Percentiles rank a stretch among this genome's conserved stretches.
These are phyloP conservation scores for Cryphonectria parasitica DNA, from an alignment of 2,329 filamentous ascomycete species.

Conservation along the genomic window DNA sequence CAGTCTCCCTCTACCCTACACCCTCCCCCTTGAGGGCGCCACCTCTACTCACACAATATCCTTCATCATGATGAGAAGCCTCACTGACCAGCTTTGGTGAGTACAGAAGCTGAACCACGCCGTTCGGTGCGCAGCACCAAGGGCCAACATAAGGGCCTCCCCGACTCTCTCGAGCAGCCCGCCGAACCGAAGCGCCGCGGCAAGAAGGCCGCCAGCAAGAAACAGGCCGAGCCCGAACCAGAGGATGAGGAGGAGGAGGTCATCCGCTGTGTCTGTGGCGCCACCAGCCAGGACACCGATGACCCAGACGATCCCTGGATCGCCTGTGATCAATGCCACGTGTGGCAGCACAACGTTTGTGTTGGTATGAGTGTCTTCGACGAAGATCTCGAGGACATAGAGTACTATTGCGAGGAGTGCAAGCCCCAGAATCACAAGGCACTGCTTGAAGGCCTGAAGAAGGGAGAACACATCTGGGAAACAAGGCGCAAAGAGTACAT, in stretches of 20 bases:
- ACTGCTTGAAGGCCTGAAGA: slow-evolving; percentile 75
- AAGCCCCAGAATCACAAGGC: slow-evolving; percentile 80
- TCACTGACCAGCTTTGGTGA: slow-evolving; percentile 29
- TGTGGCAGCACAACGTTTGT: slow-evolving; percentile 98
- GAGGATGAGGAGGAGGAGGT: slow-evolving; percentile 67
- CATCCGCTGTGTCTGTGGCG: slow-evolving; percentile 92
- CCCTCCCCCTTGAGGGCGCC: neutral
- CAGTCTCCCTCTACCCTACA: neutral
- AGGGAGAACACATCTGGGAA: slow-evolving; percentile 88
- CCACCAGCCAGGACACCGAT: slow-evolving; percentile 82
- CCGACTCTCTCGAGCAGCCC: slow-evolving; percentile 69
- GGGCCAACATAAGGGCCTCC: slow-evolving; percentile 87
- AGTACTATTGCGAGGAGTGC: slow-evolving; percentile 91
- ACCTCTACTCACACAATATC: neutral
- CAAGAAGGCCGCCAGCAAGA: slow-evolving; percentile 52
- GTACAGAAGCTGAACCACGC: slow-evolving; percentile 70
- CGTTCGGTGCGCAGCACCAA: slow-evolving; percentile 96
- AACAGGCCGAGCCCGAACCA: slow-evolving; percentile 60
- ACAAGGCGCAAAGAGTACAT: slow-evolving; percentile 66
- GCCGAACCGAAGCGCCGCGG: slow-evolving; percentile 57
- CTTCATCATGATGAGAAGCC: neutral
- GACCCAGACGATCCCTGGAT: slow-evolving; percentile 86
- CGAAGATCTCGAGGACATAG: slow-evolving; percentile 74
- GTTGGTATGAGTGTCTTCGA: slow-evolving; percentile 82
- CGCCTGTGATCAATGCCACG: slow-evolving; percentile 87